Percentiles rank a stretch among this genome's conserved stretches.
Evolutionary conservation across 306 rosid genomes (phyloP).

Genomic region (Arachis stenosperma): DNA sequence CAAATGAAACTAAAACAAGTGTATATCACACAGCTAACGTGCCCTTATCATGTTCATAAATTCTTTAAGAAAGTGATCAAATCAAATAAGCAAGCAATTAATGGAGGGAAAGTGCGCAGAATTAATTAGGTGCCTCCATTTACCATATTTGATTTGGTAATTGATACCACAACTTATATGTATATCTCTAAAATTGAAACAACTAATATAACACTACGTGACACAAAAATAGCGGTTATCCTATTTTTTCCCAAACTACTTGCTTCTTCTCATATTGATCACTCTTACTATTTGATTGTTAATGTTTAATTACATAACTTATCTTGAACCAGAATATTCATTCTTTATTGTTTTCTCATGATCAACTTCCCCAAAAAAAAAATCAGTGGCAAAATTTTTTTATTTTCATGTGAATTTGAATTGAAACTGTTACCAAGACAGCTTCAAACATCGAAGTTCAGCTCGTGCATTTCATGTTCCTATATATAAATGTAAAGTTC

Average conservation of each 20-base stretch:
- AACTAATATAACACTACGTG: not conserved
- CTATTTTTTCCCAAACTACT: not conserved
- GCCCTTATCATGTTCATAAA: constrained; percentile 3
- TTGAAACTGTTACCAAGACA: constrained; percentile 36
- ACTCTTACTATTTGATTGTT: constrained; percentile 16
- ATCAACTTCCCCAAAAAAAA: constrained; percentile 42
- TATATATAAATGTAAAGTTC: constrained; percentile 18
- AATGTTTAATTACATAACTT: too few species aligned
- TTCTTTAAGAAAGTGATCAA: not conserved
- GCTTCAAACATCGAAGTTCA: constrained; percentile 37
- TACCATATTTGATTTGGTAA: constrained; percentile 30
- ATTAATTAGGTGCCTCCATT: constrained; percentile 27
- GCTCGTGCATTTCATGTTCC: constrained; percentile 31
- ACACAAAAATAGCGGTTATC: not conserved
- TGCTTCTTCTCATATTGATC: not conserved
- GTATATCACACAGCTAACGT: not conserved
- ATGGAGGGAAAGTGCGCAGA: constrained; percentile 27
- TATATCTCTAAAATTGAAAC: constrained; percentile 30
- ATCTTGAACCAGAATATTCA: constrained; percentile 24
- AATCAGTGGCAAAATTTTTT: constrained; percentile 40
- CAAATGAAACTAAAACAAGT: not conserved
- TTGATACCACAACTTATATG: not conserved
- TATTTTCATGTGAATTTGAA: not conserved
- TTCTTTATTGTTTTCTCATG: not conserved
- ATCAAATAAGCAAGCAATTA: not conserved